Base-by-base conservation (phyloP, 192 early-diverging fungal genomes). In the Spizellomyces punctatus region DNA sequence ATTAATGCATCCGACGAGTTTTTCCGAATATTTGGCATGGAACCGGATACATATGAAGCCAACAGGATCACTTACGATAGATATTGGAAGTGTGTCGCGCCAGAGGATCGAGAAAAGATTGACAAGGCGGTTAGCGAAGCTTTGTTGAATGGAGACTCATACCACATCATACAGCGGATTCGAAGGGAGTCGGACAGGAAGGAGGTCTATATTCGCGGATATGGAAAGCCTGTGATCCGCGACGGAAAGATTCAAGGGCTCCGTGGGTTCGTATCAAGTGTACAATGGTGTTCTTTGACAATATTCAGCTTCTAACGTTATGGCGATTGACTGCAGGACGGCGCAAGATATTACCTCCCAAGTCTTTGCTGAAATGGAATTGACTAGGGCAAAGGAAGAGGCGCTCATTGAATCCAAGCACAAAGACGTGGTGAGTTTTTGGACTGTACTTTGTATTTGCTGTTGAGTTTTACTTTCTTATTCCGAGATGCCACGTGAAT, bases 281-380 rank as follows among this genome's bases (percentile, higher is more conserved):
- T 36, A 36, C 1, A 36, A 36, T 36, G 27, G 27, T 2, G 27
- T 36, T 36, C 27, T 36, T 36, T 36, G 27, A 36, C 3, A 36
- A 36, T 36, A 2, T 3, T 36, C 27, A 36, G 3, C 27, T 2
- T 36, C 27, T 36, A 36, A 36, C 27, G 3, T 36, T 36, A 55
- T 55, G 16, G 46, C 49, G 4, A 52, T 12, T 10, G 46, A 19
- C 36, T 52, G 50, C 54, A 57, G 66, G 22, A 57, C 71, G 19
- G 63, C 71, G 46, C 72, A 74, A 61, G 72, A 74, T 48, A 66
- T 74, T 48, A 66, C 72, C 21, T 21, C 14, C 9, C 56, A 67
- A 22, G 45, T 74, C 12, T 1, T 12, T 0, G 45, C 17, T 10
- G 46, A 74, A 1, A 6, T 52, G 21, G 64, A 57, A 19, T 42